Evolutionary conservation across 2,329 filamentous ascomycete species (phyloP), one percentile per base, ranked within the genome.

Genomic region (Aureobasidium musti): DNA sequence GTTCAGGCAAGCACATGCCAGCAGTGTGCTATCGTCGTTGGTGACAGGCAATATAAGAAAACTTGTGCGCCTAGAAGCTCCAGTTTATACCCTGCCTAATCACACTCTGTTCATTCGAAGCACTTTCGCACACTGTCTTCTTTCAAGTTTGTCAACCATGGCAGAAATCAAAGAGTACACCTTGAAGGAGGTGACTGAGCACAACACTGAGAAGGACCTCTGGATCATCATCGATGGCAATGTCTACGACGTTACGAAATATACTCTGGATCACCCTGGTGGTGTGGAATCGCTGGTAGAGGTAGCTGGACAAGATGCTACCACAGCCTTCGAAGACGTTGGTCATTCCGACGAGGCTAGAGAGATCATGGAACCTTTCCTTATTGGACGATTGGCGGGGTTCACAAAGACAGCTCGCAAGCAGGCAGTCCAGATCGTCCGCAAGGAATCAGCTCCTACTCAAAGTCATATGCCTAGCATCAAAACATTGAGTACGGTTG

Each of bases 181-280:
- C 39, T 86, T 97, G 82, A 93, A 97, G 75, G 94, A 98, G 81
- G 84, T 98, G 39, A 91, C 91, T 69, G 94, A 96, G 86, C 94
- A 98, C 84, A 97, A 97, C 86, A 96, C 87, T 78, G 96, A 96
- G 84, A 91, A 92, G 21, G 91, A 96, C 77, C 83, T 97, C n/a
- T 98, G 94, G 94, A 95, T 98, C 66, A 92, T 92, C 1, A 93
- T 98, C 75, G 97, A 97, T 88, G 93, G 93, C 43, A 79, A 86
- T 67, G 92, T 97, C 67, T 84, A 97, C 82, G 91, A 97, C 79
- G 84, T 97, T 66, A 90, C 89, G 69, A 89, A 96, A 83, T 98
- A 94, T 91, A 85, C 96, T 57, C 91, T 97, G 71, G 94, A 98
- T 83, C 94, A 98, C 81, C 94, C 94, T 26, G 94, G 93, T 75